A percentile compares a stretch with the other conserved stretches of the same genome.
Conservation (phyloP, 1,139 yeast species). For the Candida albicans region DNA sequence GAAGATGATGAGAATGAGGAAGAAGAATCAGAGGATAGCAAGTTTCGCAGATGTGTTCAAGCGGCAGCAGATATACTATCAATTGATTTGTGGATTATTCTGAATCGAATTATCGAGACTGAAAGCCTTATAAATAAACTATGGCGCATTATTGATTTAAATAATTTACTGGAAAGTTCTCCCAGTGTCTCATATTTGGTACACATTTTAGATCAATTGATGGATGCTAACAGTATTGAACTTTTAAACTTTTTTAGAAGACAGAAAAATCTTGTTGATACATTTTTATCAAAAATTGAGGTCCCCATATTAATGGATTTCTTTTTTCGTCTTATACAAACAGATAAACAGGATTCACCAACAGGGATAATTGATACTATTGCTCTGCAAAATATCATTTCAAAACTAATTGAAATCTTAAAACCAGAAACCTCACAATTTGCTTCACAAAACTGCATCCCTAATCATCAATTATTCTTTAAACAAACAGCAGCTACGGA, state of each 20-base stretch:
- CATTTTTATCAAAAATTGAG: conserved; percentile 54
- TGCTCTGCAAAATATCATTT: conserved; percentile 50
- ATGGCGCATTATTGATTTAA: conserved; percentile 44
- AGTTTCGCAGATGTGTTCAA: conserved; percentile 41
- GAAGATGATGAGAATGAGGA: conserved; percentile 16
- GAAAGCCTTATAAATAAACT: conserved; percentile 42
- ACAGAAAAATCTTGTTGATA: conserved; percentile 53
- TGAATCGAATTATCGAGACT: conserved; percentile 46
- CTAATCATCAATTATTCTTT: conserved; percentile 46
- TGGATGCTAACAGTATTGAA: conserved; percentile 49
- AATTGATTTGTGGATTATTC: conserved; percentile 45
- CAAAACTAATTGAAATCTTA: conserved; percentile 52
- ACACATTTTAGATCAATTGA: conserved; percentile 45
- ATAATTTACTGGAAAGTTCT: conserved; percentile 37
- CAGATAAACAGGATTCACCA: conserved; percentile 65
- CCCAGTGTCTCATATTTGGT: conserved; percentile 44
- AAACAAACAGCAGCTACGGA: conserved; percentile 95
- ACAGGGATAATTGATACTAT: conserved; percentile 60
- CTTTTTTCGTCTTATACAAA: conserved; percentile 58
- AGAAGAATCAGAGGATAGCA: conserved; percentile 36
- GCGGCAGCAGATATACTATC: conserved; percentile 45
- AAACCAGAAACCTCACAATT: conserved; percentile 45
- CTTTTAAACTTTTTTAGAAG: conserved; percentile 54
- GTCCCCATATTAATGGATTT: conserved; percentile 60
- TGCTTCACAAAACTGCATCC: conserved; percentile 21